Conservation (phyloP, 2,329 filamentous ascomycete species). For the Periconia sp. region DNA sequence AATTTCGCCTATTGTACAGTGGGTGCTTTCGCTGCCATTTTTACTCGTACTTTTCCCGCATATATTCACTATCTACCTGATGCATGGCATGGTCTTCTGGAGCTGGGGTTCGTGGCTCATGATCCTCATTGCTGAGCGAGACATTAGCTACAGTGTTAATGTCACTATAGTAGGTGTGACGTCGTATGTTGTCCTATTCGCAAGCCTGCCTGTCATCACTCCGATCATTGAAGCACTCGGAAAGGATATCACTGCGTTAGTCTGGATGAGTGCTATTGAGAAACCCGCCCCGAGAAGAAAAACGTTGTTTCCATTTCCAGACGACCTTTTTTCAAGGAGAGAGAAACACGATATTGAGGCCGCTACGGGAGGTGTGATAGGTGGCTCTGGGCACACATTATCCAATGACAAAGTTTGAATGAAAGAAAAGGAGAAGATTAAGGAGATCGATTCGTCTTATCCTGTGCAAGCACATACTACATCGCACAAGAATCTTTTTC, state of each 20-base stretch:
- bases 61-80: conserved; percentile 57
- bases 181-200: conserved; percentile 42
- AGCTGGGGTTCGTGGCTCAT: conserved; percentile 47
- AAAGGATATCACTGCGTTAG: conserved; percentile 45
- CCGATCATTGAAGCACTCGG: conserved; percentile 48
- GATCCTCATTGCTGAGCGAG: conserved; percentile 37
- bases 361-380: not conserved
- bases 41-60: conserved; percentile 55
- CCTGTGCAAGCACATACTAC: no score
- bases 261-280: conserved; percentile 45
- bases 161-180: conserved; percentile 44
- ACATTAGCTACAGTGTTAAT: conserved; percentile 41
- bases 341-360: conserved; percentile 11
- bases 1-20: conserved; percentile 47
- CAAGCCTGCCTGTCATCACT: conserved; percentile 43
- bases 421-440: no score
- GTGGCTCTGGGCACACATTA: no score
- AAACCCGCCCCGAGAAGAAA: conserved; percentile 39
- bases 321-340: conserved; percentile 15
- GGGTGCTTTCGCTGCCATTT: conserved; percentile 47
- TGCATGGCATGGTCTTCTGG: conserved; percentile 57
- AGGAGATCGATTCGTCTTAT: no score
- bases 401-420: no score
- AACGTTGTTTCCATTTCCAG: conserved; percentile 41
- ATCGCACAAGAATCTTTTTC: no score